Conservation (phyloP, 192 early-diverging fungal species). For the Coemansia javaensis region DNA sequence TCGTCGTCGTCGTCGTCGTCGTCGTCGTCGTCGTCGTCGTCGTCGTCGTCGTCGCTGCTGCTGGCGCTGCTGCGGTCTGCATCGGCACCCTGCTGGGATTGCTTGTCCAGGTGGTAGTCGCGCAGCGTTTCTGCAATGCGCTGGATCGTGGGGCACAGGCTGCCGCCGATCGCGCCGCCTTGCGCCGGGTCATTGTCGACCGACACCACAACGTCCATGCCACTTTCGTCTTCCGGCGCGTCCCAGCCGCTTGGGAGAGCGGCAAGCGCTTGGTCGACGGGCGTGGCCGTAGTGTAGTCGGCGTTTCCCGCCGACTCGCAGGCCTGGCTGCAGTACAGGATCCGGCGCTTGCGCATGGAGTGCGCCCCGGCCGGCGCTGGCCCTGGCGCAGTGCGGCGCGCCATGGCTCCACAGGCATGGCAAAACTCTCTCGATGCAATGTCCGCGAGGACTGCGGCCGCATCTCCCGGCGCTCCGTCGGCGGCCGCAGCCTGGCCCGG, state of each 20-base stretch:
- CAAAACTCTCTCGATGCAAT: constrained; percentile 2
- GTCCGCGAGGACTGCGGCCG: no score
- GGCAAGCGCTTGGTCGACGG: constrained; percentile 2
- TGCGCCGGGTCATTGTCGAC: constrained; percentile 11
- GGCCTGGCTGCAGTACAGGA: constrained; percentile 15
- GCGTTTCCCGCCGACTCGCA: constrained; percentile 8
- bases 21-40: not conserved
- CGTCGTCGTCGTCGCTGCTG: not conserved
- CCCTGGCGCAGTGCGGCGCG: not conserved
- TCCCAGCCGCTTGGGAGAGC: constrained; percentile 29
- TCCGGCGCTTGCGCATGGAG: not conserved
- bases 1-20: not conserved
- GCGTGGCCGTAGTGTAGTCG: constrained; percentile 4
- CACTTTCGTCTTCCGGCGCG: constrained; percentile 7
- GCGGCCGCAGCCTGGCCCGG: not conserved
- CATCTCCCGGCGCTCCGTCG: not conserved
- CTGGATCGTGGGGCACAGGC: not conserved
- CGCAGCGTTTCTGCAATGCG: constrained; percentile 9
- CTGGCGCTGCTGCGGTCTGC: constrained; percentile 1
- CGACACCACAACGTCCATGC: constrained; percentile 18
- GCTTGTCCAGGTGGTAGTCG: constrained; percentile 15
- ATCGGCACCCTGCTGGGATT: not conserved
- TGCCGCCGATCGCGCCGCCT: not conserved
- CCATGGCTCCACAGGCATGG: constrained; percentile 9
- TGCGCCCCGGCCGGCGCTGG: not conserved